These are phyloP conservation scores for Chlorella vulgaris DNA, from an alignment of 139 green algal species.

Conservation along the genomic window DNA sequence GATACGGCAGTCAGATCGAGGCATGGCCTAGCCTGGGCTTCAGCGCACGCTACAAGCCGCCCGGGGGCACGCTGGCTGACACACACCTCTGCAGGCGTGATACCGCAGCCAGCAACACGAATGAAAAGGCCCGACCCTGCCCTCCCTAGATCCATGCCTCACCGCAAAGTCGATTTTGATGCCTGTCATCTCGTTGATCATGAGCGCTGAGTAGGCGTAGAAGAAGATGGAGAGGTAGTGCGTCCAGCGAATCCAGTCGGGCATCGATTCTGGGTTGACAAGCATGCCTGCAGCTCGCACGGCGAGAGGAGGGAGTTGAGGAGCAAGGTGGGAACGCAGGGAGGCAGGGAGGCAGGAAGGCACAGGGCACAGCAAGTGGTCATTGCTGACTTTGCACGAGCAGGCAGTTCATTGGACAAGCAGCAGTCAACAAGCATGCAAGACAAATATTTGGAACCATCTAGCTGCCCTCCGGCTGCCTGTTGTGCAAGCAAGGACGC, in stretches of 20 bases:
- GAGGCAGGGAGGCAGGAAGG: too few relatives aligned
- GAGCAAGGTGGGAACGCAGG: not conserved
- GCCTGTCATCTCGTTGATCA: constrained; percentile 61
- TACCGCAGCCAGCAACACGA: not conserved
- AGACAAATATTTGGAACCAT: not conserved
- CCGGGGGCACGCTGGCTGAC: too few relatives aligned
- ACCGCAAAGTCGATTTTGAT: constrained; percentile 56
- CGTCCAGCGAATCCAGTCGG: constrained; percentile 66
- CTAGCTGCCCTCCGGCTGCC: not conserved
- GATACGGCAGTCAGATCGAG: too few relatives aligned
- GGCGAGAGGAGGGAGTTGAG: not conserved
- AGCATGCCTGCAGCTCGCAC: constrained; percentile 20
- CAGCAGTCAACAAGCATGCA: too few relatives aligned
- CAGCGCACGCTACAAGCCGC: too few relatives aligned
- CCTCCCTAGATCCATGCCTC: too few relatives aligned
- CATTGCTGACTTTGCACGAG: too few relatives aligned
- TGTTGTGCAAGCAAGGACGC: not conserved
- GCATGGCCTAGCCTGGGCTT: too few relatives aligned
- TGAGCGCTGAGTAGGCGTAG: constrained; percentile 38
- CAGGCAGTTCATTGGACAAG: too few relatives aligned
- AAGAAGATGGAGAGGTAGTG: constrained; percentile 63
- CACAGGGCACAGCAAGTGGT: too few relatives aligned
- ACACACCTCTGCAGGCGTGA: not conserved
- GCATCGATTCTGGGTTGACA: constrained; percentile 31
- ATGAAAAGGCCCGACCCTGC: too few relatives aligned